Percentiles rank a stretch among this genome's conserved stretches.
Evolutionary conservation across 441 rosid species (phyloP).

Genomic region (Kokia cookei): DNA sequence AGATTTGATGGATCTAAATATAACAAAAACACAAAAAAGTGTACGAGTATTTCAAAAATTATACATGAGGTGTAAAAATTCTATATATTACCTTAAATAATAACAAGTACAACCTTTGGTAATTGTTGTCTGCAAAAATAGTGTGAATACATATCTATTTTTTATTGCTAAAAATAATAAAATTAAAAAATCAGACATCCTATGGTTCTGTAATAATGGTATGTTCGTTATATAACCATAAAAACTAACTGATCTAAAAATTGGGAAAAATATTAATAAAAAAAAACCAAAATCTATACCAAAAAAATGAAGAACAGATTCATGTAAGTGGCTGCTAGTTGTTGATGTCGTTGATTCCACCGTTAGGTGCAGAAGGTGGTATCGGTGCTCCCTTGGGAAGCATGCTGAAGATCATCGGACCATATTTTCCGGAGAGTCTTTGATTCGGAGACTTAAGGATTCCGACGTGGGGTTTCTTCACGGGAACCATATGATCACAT

Average conservation of each 20-base stretch:
- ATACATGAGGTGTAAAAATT: too few species aligned
- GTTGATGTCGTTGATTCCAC: constrained; percentile 29
- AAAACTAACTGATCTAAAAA: neutral
- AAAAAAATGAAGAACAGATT: neutral
- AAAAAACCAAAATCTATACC: neutral
- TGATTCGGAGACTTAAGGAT: neutral
- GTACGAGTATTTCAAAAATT: too few species aligned
- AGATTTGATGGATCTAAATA: too few species aligned
- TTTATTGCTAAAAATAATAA: neutral
- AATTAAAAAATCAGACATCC: neutral
- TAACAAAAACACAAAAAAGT: too few species aligned
- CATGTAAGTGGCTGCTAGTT: constrained; percentile 14
- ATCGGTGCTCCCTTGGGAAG: constrained; percentile 44
- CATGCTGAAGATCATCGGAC: constrained; percentile 32
- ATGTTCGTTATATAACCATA: neutral
- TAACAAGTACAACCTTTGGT: too few species aligned
- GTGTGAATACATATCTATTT: neutral
- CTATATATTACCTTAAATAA: too few species aligned
- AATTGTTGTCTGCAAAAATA: too few species aligned
- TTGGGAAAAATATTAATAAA: neutral
- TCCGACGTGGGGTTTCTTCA: neutral
- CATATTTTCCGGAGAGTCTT: constrained; percentile 19
- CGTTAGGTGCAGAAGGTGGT: constrained; percentile 52
- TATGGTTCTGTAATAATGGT: neutral
- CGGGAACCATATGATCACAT: neutral